Evolutionary conservation across 352 stramenopile species (phyloP).

Genomic region (Thraustochytrium striatum): DNA sequence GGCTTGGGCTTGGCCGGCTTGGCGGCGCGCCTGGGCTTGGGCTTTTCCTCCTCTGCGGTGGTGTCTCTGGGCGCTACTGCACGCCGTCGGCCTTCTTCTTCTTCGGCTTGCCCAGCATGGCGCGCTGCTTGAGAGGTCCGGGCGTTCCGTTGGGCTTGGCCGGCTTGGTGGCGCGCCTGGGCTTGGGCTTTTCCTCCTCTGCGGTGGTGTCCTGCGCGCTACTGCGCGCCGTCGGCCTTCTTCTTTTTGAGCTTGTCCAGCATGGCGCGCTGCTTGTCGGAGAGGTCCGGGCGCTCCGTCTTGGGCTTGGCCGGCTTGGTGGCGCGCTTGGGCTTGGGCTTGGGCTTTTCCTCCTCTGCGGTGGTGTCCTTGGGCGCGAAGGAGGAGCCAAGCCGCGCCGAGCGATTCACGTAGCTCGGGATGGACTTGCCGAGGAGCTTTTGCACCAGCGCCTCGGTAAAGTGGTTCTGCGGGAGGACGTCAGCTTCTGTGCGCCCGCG

Average conservation of each 20-base stretch:
- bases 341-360: neutral
- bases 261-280: conserved; percentile 10
- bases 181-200: neutral
- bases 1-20: neutral
- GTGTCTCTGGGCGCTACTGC: neutral
- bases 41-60: neutral
- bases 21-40: neutral
- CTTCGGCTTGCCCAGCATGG: conserved; percentile 5
- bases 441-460: conserved; percentile 27
- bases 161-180: neutral
- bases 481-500: too few species aligned
- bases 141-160: neutral
- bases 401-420: conserved; percentile 25
- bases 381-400: neutral
- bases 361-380: conserved; percentile 29
- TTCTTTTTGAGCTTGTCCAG: conserved; percentile 24
- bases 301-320: neutral
- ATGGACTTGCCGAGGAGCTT: conserved; percentile 25
- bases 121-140: neutral
- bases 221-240: neutral
- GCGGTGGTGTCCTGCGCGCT: neutral
- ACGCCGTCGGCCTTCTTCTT: neutral
- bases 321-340: neutral
- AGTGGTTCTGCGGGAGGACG: conserved; percentile 26
- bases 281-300: neutral